Percentiles rank a stretch among this genome's conserved stretches.
Evolutionary conservation across 441 rosid genomes (phyloP).

Genomic region (Heliophila coronopifolia): DNA sequence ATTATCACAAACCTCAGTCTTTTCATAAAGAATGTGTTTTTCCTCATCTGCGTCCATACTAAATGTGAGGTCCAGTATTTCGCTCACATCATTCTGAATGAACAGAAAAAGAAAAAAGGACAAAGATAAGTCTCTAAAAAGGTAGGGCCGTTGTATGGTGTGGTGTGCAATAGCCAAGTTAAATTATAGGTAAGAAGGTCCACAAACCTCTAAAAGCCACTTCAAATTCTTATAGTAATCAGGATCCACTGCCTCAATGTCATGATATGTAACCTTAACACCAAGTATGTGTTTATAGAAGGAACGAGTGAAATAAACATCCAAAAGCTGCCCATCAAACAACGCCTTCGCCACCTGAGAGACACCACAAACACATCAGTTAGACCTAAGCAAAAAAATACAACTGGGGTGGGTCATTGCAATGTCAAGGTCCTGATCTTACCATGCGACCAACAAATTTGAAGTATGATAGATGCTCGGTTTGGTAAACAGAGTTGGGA

Average conservation of each 20-base stretch:
- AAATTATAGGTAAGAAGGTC: background rate
- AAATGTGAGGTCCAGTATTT: conserved; percentile 84
- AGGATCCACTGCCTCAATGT: conserved; percentile 99
- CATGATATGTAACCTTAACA: conserved; percentile 95
- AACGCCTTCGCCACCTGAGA: conserved; percentile 89
- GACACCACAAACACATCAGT: conserved; percentile 27
- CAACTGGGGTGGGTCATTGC: too few species aligned
- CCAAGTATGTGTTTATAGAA: conserved; percentile 96
- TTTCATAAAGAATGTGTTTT: conserved; percentile 89
- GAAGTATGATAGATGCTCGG: conserved; percentile 96
- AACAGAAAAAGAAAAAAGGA: background rate
- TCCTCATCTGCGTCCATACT: conserved; percentile 99
- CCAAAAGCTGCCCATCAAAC: conserved; percentile 97
- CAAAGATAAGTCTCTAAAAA: background rate
- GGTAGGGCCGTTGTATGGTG: background rate
- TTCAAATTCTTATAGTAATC: conserved; percentile 96
- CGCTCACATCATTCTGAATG: conserved; percentile 79
- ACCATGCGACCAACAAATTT: conserved; percentile 97
- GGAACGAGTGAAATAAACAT: conserved; percentile 95
- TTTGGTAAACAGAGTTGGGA: conserved; percentile 93
- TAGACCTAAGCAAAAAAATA: background rate
- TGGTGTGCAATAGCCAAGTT: conserved; percentile 1
- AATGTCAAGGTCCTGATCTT: conserved; percentile 23
- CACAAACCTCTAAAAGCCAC: conserved; percentile 96
- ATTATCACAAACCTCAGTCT: conserved; percentile 60